Evolutionary conservation across 2,329 filamentous ascomycete species (phyloP).

Genomic region (Anisogramma anomala): DNA sequence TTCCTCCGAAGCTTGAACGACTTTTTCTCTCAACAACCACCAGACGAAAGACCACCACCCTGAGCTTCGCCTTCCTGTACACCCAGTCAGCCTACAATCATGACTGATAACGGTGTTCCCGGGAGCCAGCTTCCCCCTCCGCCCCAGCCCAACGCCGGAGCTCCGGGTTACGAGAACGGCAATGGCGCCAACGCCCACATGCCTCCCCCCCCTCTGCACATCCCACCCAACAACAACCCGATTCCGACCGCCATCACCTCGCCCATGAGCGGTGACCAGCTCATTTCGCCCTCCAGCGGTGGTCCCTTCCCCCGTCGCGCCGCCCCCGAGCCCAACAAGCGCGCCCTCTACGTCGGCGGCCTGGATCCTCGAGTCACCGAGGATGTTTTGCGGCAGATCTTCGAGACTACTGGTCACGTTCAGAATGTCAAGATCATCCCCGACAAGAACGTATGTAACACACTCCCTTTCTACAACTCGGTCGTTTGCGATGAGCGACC

Average conservation of each 20-base stretch:
- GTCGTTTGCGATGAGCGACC: neutral
- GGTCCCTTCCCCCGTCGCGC: slow-evolving; percentile 77
- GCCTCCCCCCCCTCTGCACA: slow-evolving; percentile 83
- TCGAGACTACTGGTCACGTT: slow-evolving; percentile 96
- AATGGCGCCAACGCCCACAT: slow-evolving; percentile 67
- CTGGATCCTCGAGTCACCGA: slow-evolving; percentile 92
- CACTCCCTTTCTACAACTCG: too few species aligned
- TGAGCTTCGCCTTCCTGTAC: too few species aligned
- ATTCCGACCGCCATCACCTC: slow-evolving; percentile 89
- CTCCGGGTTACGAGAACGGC: slow-evolving; percentile 58
- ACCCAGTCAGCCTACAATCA: slow-evolving; percentile 28
- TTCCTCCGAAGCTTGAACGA: neutral
- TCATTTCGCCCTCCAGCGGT: slow-evolving; percentile 77
- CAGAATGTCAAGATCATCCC: slow-evolving; percentile 99
- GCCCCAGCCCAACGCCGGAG: slow-evolving; percentile 55
- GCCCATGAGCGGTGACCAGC: slow-evolving; percentile 58
- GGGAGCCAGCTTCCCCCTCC: slow-evolving; percentile 58
- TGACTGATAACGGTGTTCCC: slow-evolving; percentile 66
- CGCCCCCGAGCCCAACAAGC: slow-evolving; percentile 96
- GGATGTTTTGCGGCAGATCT: slow-evolving; percentile 92
- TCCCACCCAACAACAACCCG: slow-evolving; percentile 91
- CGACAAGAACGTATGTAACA: slow-evolving; percentile 84
- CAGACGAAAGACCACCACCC: neutral
- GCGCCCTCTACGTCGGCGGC: slow-evolving; percentile 89
- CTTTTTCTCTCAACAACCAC: neutral